Evolutionary conservation across 345 rosid species (phyloP).

Genomic region (Euclidium syriacum): DNA sequence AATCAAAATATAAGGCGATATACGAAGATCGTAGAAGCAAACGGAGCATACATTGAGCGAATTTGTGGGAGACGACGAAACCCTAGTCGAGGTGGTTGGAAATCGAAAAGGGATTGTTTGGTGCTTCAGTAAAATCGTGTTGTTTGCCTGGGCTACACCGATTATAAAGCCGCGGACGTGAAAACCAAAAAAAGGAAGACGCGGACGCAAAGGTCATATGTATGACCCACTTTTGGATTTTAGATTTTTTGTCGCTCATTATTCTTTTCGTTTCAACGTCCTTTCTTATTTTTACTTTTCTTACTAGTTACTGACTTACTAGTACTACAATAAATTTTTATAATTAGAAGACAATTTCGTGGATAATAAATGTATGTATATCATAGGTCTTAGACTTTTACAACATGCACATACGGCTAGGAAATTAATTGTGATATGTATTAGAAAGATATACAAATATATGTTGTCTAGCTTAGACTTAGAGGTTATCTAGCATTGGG

Average conservation of each 20-base stretch:
- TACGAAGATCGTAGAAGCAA: not conserved
- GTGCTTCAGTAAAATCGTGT: conserved; percentile 6
- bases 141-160: not conserved
- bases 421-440: no score
- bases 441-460: no score
- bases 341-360: no score
- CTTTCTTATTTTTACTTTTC: no score
- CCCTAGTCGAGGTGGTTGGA: not conserved
- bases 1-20: not conserved
- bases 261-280: not conserved
- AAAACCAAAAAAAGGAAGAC: no score
- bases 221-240: not conserved
- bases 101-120: not conserved
- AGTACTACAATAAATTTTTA: no score
- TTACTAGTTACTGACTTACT: no score
- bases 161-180: not conserved
- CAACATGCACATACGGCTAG: no score
- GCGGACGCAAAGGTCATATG: not conserved
- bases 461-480: no score
- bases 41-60: not conserved
- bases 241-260: not conserved
- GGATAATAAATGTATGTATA: no score
- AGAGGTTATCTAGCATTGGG: no score
- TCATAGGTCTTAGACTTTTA: no score
- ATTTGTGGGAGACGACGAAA: not conserved